Evolutionary conservation across 1,284 basidiomycete genomes (phyloP).

Genomic region (Coniophora puteana): DNA sequence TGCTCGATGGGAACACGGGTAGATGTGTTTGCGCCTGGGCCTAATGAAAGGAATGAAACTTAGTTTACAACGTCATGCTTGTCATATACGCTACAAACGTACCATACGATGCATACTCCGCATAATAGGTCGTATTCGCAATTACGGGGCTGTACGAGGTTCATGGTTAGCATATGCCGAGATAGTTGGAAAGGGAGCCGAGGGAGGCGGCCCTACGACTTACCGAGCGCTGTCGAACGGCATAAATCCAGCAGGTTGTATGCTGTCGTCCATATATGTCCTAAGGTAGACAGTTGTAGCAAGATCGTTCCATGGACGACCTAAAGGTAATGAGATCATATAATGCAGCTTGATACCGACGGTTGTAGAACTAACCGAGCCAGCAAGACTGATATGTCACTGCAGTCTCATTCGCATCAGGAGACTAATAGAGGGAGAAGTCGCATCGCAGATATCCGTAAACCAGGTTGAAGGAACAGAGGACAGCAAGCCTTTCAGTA

Average conservation of each 20-base stretch:
- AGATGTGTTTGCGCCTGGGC: slow-evolving; percentile 48
- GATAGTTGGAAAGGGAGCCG: slow-evolving; percentile 1
- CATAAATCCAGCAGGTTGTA: slow-evolving; percentile 48
- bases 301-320: slow-evolving; percentile 62
- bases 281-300: slow-evolving; percentile 51
- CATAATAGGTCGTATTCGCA: slow-evolving; percentile 55
- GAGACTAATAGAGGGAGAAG: slow-evolving; percentile 38
- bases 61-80: neutral
- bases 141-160: slow-evolving; percentile 36
- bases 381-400: slow-evolving; percentile 45
- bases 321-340: slow-evolving; percentile 20
- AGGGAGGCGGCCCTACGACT: too few species aligned
- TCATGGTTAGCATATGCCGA: neutral
- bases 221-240: slow-evolving; percentile 45
- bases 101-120: slow-evolving; percentile 57
- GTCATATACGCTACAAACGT: slow-evolving; percentile 6
- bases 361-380: slow-evolving; percentile 34
- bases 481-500: too few species aligned
- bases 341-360: neutral
- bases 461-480: neutral
- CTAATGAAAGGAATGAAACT: slow-evolving; percentile 22
- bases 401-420: slow-evolving; percentile 51
- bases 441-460: neutral
- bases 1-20: slow-evolving; percentile 45
- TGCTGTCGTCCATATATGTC: slow-evolving; percentile 59